Evolutionary conservation across 1,284 basidiomycete genomes (phyloP).

Genomic region (Xerocomus amazonicus): DNA sequence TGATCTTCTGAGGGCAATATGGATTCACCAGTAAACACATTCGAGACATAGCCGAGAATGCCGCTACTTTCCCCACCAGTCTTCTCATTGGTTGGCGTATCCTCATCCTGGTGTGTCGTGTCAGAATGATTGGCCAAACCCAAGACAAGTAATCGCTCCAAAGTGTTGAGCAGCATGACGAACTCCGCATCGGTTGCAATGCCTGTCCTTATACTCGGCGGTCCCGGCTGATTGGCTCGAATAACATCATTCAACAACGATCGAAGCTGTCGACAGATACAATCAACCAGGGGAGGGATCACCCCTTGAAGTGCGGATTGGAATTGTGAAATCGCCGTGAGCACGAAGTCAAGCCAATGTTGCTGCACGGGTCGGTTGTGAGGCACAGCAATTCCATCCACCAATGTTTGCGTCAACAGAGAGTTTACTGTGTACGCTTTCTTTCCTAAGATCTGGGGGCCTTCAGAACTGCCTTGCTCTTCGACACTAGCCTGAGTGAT

Average conservation of each 20-base stretch:
- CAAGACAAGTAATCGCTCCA: slow-evolving; percentile 76
- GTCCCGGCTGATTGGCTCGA: slow-evolving; percentile 39
- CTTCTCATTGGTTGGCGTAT: slow-evolving; percentile 51
- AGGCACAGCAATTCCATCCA: slow-evolving; percentile 72
- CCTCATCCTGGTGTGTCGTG: slow-evolving; percentile 53
- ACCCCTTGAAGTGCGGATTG: slow-evolving; percentile 65
- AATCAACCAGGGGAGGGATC: slow-evolving; percentile 78
- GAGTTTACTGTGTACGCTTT: slow-evolving; percentile 53
- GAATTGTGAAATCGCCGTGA: slow-evolving; percentile 86
- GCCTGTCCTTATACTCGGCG: slow-evolving; percentile 40
- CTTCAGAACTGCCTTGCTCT: slow-evolving; percentile 30
- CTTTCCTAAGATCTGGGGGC: slow-evolving; percentile 23
- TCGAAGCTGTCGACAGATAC: slow-evolving; percentile 74
- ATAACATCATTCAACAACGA: slow-evolving; percentile 55
- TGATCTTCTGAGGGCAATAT: slow-evolving; percentile 50
- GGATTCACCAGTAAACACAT: slow-evolving; percentile 70
- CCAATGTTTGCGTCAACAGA: slow-evolving; percentile 72
- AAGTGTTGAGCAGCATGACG: slow-evolving; percentile 75
- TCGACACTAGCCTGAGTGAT: slow-evolving; percentile 24
- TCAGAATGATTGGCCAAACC: slow-evolving; percentile 54
- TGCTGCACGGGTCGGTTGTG: slow-evolving; percentile 80
- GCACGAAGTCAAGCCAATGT: slow-evolving; percentile 95
- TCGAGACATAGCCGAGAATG: slow-evolving; percentile 77
- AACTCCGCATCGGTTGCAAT: slow-evolving; percentile 79
- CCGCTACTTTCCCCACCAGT: slow-evolving; percentile 53